phyloP scores from a whole-genome alignment of 345 rosid genomes.

The Salix caprea region DNA sequence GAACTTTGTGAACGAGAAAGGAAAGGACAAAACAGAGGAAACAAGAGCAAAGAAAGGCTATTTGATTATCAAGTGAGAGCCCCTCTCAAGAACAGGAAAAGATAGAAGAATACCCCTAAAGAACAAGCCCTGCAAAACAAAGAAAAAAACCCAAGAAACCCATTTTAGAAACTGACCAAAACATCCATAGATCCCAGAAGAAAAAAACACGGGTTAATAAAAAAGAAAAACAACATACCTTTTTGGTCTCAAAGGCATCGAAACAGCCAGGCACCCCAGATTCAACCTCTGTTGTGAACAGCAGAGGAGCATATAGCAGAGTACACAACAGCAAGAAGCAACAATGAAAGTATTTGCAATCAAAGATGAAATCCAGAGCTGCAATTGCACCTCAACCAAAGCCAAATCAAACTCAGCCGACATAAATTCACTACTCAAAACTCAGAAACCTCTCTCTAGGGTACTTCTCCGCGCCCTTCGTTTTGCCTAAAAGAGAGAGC shows the following conservation, averaged over 20 bases:
- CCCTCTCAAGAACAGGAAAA: constrained; percentile 75
- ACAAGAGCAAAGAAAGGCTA: not conserved
- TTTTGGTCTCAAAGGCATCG: constrained; percentile 75
- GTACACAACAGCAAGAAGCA: constrained; percentile 8
- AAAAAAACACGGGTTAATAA: not conserved
- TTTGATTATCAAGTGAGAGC: constrained; percentile 43
- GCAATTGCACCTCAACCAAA: constrained; percentile 63
- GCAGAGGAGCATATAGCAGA: constrained; percentile 40
- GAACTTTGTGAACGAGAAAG: not conserved
- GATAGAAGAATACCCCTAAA: constrained; percentile 54
- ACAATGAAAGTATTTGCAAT: constrained; percentile 2
- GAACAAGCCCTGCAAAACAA: constrained; percentile 64
- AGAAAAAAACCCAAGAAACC: constrained; percentile 4
- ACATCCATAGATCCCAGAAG: not conserved
- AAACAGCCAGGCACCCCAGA: constrained; percentile 46
- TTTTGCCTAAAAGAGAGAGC: not conserved
- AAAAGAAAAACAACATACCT: constrained; percentile 36
- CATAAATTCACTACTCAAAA: constrained; percentile 60
- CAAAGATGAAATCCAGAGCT: constrained; percentile 43
- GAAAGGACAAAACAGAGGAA: not conserved
- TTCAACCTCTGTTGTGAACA: constrained; percentile 41
- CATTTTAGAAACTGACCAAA: constrained; percentile 24
- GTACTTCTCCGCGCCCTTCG: not conserved
- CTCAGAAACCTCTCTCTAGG: constrained; percentile 1
- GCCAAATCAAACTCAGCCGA: constrained; percentile 73